A percentile compares a stretch with the other conserved stretches of the same genome.
phyloP scores from a whole-genome alignment of 257 asterid genomes.

The Oldenlandia corymbosa region DNA sequence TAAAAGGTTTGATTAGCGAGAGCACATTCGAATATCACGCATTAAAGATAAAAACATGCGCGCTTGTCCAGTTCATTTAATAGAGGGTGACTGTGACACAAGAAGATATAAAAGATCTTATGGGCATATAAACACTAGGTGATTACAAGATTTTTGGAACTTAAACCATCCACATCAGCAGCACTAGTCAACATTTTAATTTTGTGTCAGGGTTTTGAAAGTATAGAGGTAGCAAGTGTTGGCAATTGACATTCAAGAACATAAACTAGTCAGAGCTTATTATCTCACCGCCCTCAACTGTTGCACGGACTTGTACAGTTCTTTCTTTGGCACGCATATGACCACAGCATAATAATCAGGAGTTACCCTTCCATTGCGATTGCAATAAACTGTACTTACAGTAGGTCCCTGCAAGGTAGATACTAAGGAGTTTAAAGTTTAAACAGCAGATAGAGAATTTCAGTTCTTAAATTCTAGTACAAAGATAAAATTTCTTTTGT shows the following conservation, averaged over 20 bases:
- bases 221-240: background rate
- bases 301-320: slow-evolving; percentile 79
- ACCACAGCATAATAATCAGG: slow-evolving; percentile 82
- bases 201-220: background rate
- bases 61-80: no score
- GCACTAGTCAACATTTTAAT: no score
- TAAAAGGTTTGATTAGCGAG: no score
- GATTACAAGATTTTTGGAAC: background rate
- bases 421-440: background rate
- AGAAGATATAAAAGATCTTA: no score
- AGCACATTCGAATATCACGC: background rate
- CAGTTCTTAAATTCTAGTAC: slow-evolving; percentile 33
- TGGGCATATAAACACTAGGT: background rate
- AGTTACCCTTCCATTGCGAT: slow-evolving; percentile 47
- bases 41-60: background rate
- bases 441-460: background rate
- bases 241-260: background rate
- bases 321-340: slow-evolving; percentile 87
- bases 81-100: no score
- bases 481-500: background rate
- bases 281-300: slow-evolving; percentile 87
- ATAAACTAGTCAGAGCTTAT: background rate
- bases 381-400: slow-evolving; percentile 75
- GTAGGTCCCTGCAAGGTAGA: slow-evolving; percentile 79
- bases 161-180: background rate